phyloP scores from a whole-genome alignment of 1,284 basidiomycete species.

The Filobasidium uniguttulatum region DNA sequence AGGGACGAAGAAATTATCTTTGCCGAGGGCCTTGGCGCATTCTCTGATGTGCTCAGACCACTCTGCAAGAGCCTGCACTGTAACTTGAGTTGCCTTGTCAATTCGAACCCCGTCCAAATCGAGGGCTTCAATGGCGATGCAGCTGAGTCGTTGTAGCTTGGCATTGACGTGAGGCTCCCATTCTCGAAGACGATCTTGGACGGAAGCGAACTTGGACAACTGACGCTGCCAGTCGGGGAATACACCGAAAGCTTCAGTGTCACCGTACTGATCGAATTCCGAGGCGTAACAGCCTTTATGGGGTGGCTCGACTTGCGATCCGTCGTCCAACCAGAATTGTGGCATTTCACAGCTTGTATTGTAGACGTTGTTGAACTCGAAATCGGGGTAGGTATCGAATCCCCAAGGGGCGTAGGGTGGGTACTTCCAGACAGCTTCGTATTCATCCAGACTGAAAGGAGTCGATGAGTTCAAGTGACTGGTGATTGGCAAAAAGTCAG shows the following conservation, averaged over 20 bases:
- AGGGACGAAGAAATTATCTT: conserved; percentile 74
- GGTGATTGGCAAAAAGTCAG: conserved; percentile 5
- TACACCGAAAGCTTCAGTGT: conserved; percentile 91
- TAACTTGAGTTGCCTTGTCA: conserved; percentile 83
- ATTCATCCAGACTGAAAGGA: conserved; percentile 61
- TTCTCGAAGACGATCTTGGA: conserved; percentile 82
- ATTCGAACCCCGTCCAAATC: conserved; percentile 86
- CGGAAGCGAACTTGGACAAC: conserved; percentile 80
- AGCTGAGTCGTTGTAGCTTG: conserved; percentile 62
- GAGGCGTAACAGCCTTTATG: conserved; percentile 57
- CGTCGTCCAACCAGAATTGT: conserved; percentile 62
- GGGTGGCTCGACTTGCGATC: conserved; percentile 46
- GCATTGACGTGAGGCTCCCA: conserved; percentile 64
- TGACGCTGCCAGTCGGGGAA: conserved; percentile 68
- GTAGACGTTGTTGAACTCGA: conserved; percentile 44
- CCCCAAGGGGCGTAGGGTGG: conserved; percentile 69
- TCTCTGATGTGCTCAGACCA: conserved; percentile 60
- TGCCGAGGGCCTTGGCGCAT: conserved; percentile 57
- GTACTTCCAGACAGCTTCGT: conserved; percentile 59
- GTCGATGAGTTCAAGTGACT: conserved; percentile 66
- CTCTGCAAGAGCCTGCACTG: conserved; percentile 58
- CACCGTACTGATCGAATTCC: conserved; percentile 84
- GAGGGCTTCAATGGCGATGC: conserved; percentile 68
- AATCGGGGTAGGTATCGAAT: conserved; percentile 68
- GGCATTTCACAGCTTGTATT: conserved; percentile 63